These are phyloP conservation scores for Aegilops bicornis DNA, from an alignment of 176 grass and related monocot species.

Conservation along the genomic window DNA sequence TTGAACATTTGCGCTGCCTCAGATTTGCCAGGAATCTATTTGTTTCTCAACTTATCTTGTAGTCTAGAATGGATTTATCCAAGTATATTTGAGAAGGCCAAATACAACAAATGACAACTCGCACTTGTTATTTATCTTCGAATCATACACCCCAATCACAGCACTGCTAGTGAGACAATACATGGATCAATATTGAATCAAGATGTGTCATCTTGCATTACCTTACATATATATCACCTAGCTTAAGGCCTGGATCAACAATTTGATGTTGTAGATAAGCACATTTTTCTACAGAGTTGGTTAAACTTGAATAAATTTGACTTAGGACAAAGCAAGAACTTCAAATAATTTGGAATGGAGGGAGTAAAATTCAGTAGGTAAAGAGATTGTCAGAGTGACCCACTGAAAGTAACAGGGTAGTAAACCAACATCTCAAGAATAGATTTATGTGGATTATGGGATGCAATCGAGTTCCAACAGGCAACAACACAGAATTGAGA, in stretches of 20 bases:
- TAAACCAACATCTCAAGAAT: neutral
- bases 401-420: neutral
- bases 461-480: neutral
- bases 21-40: neutral
- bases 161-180: neutral
- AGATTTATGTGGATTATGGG: neutral
- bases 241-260: neutral
- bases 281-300: too few species aligned
- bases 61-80: neutral
- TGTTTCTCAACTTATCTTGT: neutral
- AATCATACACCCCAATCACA: neutral
- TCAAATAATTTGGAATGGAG: neutral
- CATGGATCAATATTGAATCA: neutral
- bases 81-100: neutral
- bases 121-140: neutral
- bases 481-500: neutral
- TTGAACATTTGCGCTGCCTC: neutral
- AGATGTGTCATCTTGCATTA: neutral
- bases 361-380: neutral
- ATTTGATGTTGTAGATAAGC: neutral
- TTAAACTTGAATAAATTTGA: neutral
- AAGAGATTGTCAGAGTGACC: neutral
- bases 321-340: neutral
- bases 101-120: slow-evolving; percentile 1
- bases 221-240: neutral